Percentiles rank a stretch among this genome's conserved stretches.
These are phyloP conservation scores for Chaetomium globosum DNA, from an alignment of 2,329 filamentous ascomycete species.

Conservation along the genomic window DNA sequence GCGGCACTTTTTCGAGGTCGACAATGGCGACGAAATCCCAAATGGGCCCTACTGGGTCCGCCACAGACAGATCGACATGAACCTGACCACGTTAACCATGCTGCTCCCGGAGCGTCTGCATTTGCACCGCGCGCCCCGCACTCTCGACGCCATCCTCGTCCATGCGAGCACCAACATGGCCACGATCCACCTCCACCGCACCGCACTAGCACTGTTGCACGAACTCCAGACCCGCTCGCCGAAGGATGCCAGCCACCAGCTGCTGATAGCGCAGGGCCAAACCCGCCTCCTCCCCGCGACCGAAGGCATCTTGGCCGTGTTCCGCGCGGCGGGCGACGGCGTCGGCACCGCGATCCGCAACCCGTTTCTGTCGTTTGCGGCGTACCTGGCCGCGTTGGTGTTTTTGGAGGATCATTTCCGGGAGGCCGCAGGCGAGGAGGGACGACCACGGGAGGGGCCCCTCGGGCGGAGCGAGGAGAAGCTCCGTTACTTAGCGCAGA, in stretches of 20 bases:
- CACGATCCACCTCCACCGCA: conserved; percentile 64
- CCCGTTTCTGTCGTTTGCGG: conserved; percentile 69
- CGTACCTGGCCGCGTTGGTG: conserved; percentile 71
- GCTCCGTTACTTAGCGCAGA: conserved; percentile 67
- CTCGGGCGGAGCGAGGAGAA: conserved; percentile 47
- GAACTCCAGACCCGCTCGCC: not conserved
- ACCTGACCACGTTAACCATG: conserved; percentile 62
- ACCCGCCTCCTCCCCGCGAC: conserved; percentile 62
- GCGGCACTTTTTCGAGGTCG: not conserved
- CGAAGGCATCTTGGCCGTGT: conserved; percentile 65
- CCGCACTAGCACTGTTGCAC: not conserved
- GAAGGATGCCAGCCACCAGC: conserved; percentile 34
- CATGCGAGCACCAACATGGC: conserved; percentile 71
- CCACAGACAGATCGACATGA: conserved; percentile 64
- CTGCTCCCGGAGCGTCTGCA: conserved; percentile 62
- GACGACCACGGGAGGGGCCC: conserved; percentile 42
- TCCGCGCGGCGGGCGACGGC: conserved; percentile 59
- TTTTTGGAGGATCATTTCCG: conserved; percentile 67
- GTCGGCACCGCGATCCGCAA: conserved; percentile 56
- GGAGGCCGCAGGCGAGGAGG: conserved; percentile 53
- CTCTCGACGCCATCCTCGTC: conserved; percentile 66
- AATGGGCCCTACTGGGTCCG: conserved; percentile 68
- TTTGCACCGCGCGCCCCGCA: conserved; percentile 58
- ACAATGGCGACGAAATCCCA: conserved; percentile 63
- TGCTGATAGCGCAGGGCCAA: conserved; percentile 64